A percentile compares a stretch with the other conserved stretches of the same genome.
Evolutionary conservation across 495 filamentous ascomycete species (phyloP).

Genomic region (Trichoderma virens): DNA sequence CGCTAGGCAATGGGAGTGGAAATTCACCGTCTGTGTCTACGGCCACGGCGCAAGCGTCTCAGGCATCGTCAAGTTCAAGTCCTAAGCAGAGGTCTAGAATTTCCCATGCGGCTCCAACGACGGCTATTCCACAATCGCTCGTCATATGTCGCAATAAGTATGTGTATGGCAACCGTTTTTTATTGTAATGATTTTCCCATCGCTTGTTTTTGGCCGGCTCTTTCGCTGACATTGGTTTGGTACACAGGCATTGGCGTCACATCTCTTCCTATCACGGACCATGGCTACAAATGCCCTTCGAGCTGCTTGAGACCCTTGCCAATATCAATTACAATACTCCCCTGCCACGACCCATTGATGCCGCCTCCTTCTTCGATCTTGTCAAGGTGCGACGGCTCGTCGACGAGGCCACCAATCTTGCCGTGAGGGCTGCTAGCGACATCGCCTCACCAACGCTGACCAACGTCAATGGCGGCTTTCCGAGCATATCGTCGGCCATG

Average conservation of each 20-base stretch:
- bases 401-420: constrained; percentile 67
- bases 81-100: not conserved
- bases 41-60: not conserved
- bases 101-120: not conserved
- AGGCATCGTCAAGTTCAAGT: not conserved
- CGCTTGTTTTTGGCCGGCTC: not conserved
- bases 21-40: not conserved
- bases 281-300: constrained; percentile 78
- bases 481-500: constrained; percentile 38
- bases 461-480: constrained; percentile 43
- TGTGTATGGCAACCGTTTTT: constrained; percentile 16
- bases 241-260: constrained; percentile 65
- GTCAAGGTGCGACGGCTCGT: constrained; percentile 70
- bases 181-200: not conserved
- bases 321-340: constrained; percentile 70
- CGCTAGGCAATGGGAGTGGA: not conserved
- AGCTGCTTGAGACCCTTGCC: constrained; percentile 70
- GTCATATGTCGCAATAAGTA: constrained; percentile 71
- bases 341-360: constrained; percentile 68
- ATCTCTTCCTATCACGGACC: constrained; percentile 79
- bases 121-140: constrained; percentile 38
- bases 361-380: constrained; percentile 72
- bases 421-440: constrained; percentile 66
- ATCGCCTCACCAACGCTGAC: constrained; percentile 55
- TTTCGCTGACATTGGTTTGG: not conserved